Conservation (phyloP, 2,329 filamentous ascomycete species). For the Phialocephala sp. region DNA sequence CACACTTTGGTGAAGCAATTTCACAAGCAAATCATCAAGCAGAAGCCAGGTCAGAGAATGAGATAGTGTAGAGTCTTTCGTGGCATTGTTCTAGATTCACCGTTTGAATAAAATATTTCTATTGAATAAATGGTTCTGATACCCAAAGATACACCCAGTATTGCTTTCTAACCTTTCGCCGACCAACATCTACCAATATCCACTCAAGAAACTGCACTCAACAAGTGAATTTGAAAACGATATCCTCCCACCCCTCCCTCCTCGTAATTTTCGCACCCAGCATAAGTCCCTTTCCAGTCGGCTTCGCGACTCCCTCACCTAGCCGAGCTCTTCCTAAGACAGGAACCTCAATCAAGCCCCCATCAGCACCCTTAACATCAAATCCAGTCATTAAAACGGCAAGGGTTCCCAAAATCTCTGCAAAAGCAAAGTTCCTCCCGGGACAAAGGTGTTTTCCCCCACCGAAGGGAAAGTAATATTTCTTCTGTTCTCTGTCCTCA, state of each 20-base stretch:
- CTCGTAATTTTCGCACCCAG: slow-evolving; percentile 31
- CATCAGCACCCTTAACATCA: slow-evolving; percentile 34
- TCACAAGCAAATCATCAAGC: too few relatives aligned
- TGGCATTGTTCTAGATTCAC: background rate
- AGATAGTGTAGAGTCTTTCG: background rate
- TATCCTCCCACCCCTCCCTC: slow-evolving; percentile 35
- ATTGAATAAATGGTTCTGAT: background rate
- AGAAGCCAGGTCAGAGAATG: too few relatives aligned
- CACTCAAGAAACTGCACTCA: background rate
- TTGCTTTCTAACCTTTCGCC: background rate
- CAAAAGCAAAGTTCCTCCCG: slow-evolving; percentile 46
- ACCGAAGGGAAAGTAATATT: slow-evolving; percentile 45
- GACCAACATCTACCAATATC: background rate
- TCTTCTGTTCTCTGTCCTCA: slow-evolving; percentile 26
- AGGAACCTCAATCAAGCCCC: slow-evolving; percentile 25
- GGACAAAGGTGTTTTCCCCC: slow-evolving; percentile 48
- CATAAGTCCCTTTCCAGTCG: slow-evolving; percentile 21
- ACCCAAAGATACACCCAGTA: background rate
- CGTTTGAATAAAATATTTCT: background rate
- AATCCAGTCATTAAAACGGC: slow-evolving; percentile 43
- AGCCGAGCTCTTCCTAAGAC: slow-evolving; percentile 21
- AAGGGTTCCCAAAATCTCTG: slow-evolving; percentile 45
- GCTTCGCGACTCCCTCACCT: slow-evolving; percentile 31
- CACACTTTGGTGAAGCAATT: too few relatives aligned
- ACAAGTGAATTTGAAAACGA: slow-evolving; percentile 30